phyloP scores from a whole-genome alignment of 805 yeast genomes.

The Tetrapisispora nanseiensis region DNA sequence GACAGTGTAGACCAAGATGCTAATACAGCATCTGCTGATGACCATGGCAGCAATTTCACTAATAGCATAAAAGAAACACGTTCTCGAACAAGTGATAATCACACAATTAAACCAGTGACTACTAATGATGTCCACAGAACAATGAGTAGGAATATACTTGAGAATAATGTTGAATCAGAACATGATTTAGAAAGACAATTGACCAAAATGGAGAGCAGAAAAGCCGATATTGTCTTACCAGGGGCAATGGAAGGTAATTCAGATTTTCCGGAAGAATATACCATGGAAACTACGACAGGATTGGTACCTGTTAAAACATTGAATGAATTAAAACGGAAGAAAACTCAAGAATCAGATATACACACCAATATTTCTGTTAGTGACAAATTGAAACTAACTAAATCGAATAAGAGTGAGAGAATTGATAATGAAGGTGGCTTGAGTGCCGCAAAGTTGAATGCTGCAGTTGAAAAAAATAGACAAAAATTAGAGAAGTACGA shows the following conservation, averaged over 20 bases:
- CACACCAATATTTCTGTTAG: neutral
- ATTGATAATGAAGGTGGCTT: conserved; percentile 2
- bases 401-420: neutral
- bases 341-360: neutral
- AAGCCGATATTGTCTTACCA: conserved; percentile 2
- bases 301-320: conserved; percentile 72
- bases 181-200: conserved; percentile 9
- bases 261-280: conserved; percentile 84
- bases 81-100: conserved; percentile 9
- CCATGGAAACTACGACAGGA: conserved; percentile 80
- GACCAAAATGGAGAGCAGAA: neutral
- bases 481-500: conserved; percentile 22
- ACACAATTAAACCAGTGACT: conserved; percentile 7
- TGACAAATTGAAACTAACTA: neutral
- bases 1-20: neutral
- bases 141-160: conserved; percentile 16
- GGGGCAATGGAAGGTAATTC: neutral
- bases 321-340: conserved; percentile 1
- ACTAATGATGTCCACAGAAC: conserved; percentile 14
- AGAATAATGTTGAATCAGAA: conserved; percentile 19
- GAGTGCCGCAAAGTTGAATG: conserved; percentile 19
- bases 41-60: neutral
- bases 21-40: neutral
- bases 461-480: conserved; percentile 27
- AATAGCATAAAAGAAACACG: neutral